A percentile compares a stretch with the other conserved stretches of the same genome.
These are phyloP conservation scores for Takakia lepidozioides DNA, from an alignment of 225 moss, liverwort and hornwort species.

Conservation along the genomic window DNA sequence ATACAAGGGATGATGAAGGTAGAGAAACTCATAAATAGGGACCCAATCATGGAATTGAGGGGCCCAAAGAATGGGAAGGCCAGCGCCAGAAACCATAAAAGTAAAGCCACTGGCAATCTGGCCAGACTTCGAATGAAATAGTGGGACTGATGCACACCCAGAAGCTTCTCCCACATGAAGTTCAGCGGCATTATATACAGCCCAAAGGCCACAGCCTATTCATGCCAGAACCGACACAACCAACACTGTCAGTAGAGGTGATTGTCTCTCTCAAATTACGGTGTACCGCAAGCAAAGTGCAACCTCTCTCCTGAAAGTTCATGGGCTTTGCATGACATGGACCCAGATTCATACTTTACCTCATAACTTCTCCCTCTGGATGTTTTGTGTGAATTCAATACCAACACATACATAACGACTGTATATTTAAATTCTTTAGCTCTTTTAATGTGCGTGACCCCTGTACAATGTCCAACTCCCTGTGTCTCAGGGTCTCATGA, in stretches of 20 bases:
- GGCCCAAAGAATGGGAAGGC: conserved; percentile 58
- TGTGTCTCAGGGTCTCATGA: too few relatives aligned
- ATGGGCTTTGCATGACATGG: too few relatives aligned
- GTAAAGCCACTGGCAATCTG: conserved; percentile 19
- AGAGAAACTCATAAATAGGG: conserved; percentile 46
- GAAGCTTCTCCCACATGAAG: conserved; percentile 48
- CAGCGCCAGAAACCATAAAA: conserved; percentile 44
- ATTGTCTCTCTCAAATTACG: too few relatives aligned
- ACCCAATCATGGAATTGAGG: conserved; percentile 42
- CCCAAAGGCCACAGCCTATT: conserved; percentile 42
- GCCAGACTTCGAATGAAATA: conserved; percentile 14
- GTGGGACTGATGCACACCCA: conserved; percentile 30
- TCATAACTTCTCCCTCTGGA: too few relatives aligned
- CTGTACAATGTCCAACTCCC: too few relatives aligned
- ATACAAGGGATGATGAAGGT: conserved; percentile 47
- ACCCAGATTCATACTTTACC: too few relatives aligned
- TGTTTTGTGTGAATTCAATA: not conserved
- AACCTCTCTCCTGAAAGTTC: too few relatives aligned
- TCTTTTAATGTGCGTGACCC: too few relatives aligned
- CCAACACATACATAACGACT: not conserved
- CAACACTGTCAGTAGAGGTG: too few relatives aligned
- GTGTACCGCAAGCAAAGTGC: too few relatives aligned
- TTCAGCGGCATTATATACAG: conserved; percentile 49
- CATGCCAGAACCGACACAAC: too few relatives aligned
- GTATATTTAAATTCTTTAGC: too few relatives aligned